Conservation (phyloP, 2,329 filamentous ascomycete species). For the Amauroascus verrucosus region DNA sequence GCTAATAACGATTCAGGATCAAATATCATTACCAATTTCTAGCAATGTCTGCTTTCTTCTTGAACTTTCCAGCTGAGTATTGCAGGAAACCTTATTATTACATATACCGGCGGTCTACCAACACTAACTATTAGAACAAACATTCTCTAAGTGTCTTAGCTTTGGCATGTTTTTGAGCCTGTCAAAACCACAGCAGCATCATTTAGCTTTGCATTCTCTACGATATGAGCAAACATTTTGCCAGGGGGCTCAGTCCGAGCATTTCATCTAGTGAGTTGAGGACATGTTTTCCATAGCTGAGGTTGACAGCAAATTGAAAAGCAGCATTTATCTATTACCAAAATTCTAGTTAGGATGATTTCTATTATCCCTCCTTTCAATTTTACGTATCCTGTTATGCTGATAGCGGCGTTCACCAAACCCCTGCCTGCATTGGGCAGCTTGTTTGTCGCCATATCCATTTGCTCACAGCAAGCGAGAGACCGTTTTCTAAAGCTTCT, state of each 20-base stretch:
- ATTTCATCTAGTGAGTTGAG: neutral
- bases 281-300: neutral
- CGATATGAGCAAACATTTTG: neutral
- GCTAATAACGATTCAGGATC: slow-evolving; percentile 10
- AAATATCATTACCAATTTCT: slow-evolving; percentile 6
- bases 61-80: neutral
- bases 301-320: neutral
- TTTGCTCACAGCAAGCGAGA: slow-evolving; percentile 4
- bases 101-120: neutral
- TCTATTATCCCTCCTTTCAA: neutral
- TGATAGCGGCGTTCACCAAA: neutral
- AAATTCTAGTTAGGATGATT: no score
- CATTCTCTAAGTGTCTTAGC: neutral
- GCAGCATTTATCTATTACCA: neutral
- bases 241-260: no score
- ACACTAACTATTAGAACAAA: neutral
- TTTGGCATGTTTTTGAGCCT: neutral
- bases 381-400: neutral
- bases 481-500: no score
- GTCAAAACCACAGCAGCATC: neutral
- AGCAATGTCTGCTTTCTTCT: neutral
- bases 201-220: neutral
- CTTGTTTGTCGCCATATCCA: slow-evolving; percentile 7
- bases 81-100: slow-evolving; percentile 7
- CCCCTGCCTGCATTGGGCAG: neutral